These are phyloP conservation scores for Phytophthora sp. DNA, from an alignment of 352 stramenopile species.

Conservation along the genomic window DNA sequence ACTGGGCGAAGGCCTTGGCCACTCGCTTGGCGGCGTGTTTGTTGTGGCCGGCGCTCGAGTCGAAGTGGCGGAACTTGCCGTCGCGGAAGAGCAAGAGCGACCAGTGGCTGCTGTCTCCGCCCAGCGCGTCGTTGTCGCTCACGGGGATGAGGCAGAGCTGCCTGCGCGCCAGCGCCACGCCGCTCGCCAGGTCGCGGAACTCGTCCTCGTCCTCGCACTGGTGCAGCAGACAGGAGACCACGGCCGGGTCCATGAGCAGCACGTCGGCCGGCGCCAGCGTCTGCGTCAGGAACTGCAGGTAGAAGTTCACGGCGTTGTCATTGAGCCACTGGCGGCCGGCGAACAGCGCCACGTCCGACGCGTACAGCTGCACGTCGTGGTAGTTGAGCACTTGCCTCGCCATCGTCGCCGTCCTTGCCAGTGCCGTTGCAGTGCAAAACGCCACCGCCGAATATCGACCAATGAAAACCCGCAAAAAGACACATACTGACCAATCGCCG, in stretches of 20 bases:
- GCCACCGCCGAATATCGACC: too few species aligned
- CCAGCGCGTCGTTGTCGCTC: slow-evolving; percentile 69
- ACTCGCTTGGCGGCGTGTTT: slow-evolving; percentile 49
- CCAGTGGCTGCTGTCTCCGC: slow-evolving; percentile 72
- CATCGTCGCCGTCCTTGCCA: slow-evolving; percentile 26
- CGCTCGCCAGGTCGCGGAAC: slow-evolving; percentile 61
- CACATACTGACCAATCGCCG: too few species aligned
- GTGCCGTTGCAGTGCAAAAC: too few species aligned
- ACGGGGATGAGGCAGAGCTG: slow-evolving; percentile 69
- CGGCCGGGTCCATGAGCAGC: slow-evolving; percentile 75
- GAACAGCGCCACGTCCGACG: slow-evolving; percentile 80
- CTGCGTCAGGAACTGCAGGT: slow-evolving; percentile 72
- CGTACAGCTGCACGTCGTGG: slow-evolving; percentile 85
- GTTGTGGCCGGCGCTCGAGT: slow-evolving; percentile 78
- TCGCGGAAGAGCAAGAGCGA: slow-evolving; percentile 65
- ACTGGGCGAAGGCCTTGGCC: slow-evolving; percentile 42
- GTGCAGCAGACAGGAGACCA: slow-evolving; percentile 82
- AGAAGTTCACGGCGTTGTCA: slow-evolving; percentile 87
- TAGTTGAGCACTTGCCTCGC: slow-evolving; percentile 70
- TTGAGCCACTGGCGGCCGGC: slow-evolving; percentile 70
- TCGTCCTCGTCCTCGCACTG: slow-evolving; percentile 88
- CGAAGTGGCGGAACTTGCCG: slow-evolving; percentile 63
- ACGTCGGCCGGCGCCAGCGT: slow-evolving; percentile 38
- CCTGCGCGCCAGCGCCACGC: slow-evolving; percentile 44
- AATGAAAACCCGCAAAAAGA: too few species aligned